Conservation (phyloP, 2,329 filamentous ascomycete genomes). For the Epichloe brachyelytri region DNA sequence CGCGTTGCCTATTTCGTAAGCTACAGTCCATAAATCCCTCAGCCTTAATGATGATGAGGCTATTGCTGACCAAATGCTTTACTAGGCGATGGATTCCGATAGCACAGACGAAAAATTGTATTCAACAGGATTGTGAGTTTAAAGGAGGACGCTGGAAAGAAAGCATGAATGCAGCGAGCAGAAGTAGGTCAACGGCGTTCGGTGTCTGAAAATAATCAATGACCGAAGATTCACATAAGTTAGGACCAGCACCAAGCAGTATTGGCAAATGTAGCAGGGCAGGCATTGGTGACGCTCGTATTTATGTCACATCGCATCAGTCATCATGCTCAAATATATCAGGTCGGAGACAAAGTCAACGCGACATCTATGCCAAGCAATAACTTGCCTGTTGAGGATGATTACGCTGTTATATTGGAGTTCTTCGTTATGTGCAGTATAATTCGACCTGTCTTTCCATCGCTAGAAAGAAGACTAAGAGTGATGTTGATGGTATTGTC, state of each 20-base stretch:
- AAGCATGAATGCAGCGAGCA: slow-evolving; percentile 1
- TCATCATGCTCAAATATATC: background rate
- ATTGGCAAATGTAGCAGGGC: background rate
- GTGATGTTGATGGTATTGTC: too few relatives aligned
- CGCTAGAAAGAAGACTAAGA: too few relatives aligned
- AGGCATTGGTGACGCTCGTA: background rate
- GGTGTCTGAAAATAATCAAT: background rate
- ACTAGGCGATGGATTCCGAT: slow-evolving; percentile 60
- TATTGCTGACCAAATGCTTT: slow-evolving; percentile 3
- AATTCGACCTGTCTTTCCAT: too few relatives aligned
- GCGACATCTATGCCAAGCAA: background rate
- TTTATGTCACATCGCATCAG: background rate
- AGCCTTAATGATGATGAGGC: background rate
- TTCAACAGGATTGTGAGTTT: slow-evolving; percentile 85
- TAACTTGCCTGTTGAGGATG: too few relatives aligned
- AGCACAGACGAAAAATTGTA: slow-evolving; percentile 65
- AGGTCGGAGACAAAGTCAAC: background rate
- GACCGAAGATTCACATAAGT: background rate
- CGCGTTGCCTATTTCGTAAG: slow-evolving; percentile 71
- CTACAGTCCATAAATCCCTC: slow-evolving; percentile 5
- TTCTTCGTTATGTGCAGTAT: too few relatives aligned
- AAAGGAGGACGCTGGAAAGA: slow-evolving; percentile 74
- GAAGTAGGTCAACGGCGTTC: background rate
- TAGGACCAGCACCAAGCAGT: background rate
- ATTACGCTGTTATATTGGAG: too few relatives aligned